Evolutionary conservation across 1,284 basidiomycete species (phyloP).

Genomic region (Thelephora terrestris): DNA sequence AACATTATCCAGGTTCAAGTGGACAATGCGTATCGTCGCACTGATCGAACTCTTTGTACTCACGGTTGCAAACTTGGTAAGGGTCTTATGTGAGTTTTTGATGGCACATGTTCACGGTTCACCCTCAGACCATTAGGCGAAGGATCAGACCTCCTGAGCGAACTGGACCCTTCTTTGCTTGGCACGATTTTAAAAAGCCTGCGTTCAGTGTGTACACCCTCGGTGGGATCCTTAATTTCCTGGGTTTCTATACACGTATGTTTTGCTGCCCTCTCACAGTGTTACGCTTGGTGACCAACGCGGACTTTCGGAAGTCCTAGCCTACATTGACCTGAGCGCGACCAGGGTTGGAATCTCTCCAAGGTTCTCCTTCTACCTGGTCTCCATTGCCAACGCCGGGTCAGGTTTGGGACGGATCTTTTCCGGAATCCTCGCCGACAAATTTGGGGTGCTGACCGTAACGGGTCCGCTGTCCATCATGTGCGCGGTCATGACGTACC

Average conservation of each 20-base stretch:
- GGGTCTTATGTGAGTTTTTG: conserved; percentile 9
- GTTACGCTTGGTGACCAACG: background rate
- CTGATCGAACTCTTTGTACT: conserved; percentile 39
- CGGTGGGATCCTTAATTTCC: conserved; percentile 36
- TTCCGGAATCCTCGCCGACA: conserved; percentile 31
- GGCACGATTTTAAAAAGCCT: conserved; percentile 34
- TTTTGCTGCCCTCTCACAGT: conserved; percentile 18
- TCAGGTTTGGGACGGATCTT: conserved; percentile 33
- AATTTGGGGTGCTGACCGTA: conserved; percentile 34
- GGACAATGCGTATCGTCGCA: conserved; percentile 51
- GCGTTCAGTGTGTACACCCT: conserved; percentile 35
- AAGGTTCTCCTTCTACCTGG: conserved; percentile 33
- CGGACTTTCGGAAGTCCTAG: conserved; percentile 27
- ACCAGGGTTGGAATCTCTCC: conserved; percentile 25
- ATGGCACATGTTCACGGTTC: no score
- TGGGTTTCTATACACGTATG: conserved; percentile 53
- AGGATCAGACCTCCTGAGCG: conserved; percentile 38
- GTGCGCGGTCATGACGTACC: conserved; percentile 43
- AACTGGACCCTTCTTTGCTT: conserved; percentile 39
- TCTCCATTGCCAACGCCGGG: conserved; percentile 32
- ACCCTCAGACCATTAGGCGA: conserved; percentile 35
- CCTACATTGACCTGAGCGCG: conserved; percentile 37
- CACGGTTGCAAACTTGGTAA: conserved; percentile 32
- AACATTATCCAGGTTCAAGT: conserved; percentile 34
- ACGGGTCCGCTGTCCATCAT: conserved; percentile 44